A percentile compares a stretch with the other conserved stretches of the same genome.
Evolutionary conservation across 306 rosid genomes (phyloP).

Genomic region (Begonia loranthoides): DNA sequence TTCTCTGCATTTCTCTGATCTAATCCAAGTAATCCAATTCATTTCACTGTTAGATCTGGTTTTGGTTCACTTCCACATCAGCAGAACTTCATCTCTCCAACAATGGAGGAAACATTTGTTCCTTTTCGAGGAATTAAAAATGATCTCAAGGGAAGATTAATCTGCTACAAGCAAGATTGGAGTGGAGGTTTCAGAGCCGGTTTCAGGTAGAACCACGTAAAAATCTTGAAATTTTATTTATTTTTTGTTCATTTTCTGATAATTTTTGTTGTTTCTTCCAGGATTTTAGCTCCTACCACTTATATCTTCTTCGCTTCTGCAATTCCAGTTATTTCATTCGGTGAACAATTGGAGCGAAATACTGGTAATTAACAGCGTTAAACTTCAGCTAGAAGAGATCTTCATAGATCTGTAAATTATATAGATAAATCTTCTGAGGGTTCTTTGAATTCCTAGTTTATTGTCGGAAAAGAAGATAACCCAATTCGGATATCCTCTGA

Average conservation of each 20-base stretch:
- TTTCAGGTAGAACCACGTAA: slow-evolving; percentile 22
- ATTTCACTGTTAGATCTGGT: neutral
- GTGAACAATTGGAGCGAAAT: slow-evolving; percentile 52
- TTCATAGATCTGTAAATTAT: slow-evolving; percentile 5
- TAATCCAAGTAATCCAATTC: slow-evolving; percentile 38
- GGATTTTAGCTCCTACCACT: slow-evolving; percentile 75
- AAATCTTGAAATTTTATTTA: slow-evolving; percentile 3
- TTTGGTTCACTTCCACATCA: neutral
- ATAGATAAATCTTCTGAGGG: too few relatives aligned
- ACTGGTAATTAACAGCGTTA: slow-evolving; percentile 28
- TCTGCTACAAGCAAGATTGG: slow-evolving; percentile 72
- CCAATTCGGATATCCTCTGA: too few relatives aligned
- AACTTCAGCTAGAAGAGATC: too few relatives aligned
- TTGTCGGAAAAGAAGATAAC: neutral
- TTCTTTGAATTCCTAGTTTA: neutral
- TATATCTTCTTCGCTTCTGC: slow-evolving; percentile 67
- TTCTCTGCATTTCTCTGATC: slow-evolving; percentile 4
- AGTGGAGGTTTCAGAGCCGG: slow-evolving; percentile 55
- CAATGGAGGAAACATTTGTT: slow-evolving; percentile 70
- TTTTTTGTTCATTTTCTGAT: neutral
- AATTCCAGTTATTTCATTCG: slow-evolving; percentile 62
- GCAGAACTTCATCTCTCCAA: neutral
- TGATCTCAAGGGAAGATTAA: slow-evolving; percentile 52
- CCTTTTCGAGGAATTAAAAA: slow-evolving; percentile 59
- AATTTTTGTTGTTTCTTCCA: slow-evolving; percentile 4